A percentile compares a stretch with the other conserved stretches of the same genome.
These are phyloP conservation scores for Apiotrichum sp. DNA, from an alignment of 1,284 basidiomycete genomes.

Conservation along the genomic window DNA sequence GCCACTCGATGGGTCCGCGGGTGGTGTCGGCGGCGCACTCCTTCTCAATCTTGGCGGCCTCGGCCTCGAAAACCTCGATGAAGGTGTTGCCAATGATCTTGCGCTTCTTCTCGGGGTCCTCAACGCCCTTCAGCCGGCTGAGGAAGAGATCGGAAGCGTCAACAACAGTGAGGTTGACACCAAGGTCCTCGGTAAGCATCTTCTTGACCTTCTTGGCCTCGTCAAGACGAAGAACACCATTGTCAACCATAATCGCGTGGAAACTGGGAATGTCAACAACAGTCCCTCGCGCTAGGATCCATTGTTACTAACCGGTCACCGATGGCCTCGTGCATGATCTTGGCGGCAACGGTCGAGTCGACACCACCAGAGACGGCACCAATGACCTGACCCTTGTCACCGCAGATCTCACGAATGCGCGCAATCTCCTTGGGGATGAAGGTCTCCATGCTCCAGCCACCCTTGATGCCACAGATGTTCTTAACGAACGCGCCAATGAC, in stretches of 20 bases:
- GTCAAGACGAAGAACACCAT: slow-evolving; percentile 88
- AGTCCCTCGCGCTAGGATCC: too few relatives aligned
- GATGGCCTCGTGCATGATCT: slow-evolving; percentile 99
- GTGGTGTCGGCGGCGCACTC: slow-evolving; percentile 58
- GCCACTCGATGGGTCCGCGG: slow-evolving; percentile 91
- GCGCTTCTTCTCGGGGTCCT: slow-evolving; percentile 95
- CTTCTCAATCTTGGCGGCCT: slow-evolving; percentile 84
- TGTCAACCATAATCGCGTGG: slow-evolving; percentile 99
- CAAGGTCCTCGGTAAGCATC: slow-evolving; percentile 89
- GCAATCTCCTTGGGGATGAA: slow-evolving; percentile 97
- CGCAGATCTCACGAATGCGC: slow-evolving; percentile 91
- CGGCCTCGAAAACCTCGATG: slow-evolving; percentile 92
- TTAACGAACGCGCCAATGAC: slow-evolving; percentile 84
- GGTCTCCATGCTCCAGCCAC: slow-evolving; percentile 93
- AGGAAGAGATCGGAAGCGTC: slow-evolving; percentile 95
- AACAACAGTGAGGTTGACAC: slow-evolving; percentile 92
- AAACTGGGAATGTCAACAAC: slow-evolving; percentile 49
- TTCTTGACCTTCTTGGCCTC: slow-evolving; percentile 91
- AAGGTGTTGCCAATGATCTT: slow-evolving; percentile 99
- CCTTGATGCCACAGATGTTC: slow-evolving; percentile 73
- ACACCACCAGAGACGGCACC: slow-evolving; percentile 98
- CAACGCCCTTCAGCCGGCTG: slow-evolving; percentile 76
- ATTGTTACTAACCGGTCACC: slow-evolving; percentile 60
- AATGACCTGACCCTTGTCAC: slow-evolving; percentile 89
- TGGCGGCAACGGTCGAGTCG: slow-evolving; percentile 95